phyloP scores from a whole-genome alignment of 129 eudicot species.

The Artemisia tridentata region DNA sequence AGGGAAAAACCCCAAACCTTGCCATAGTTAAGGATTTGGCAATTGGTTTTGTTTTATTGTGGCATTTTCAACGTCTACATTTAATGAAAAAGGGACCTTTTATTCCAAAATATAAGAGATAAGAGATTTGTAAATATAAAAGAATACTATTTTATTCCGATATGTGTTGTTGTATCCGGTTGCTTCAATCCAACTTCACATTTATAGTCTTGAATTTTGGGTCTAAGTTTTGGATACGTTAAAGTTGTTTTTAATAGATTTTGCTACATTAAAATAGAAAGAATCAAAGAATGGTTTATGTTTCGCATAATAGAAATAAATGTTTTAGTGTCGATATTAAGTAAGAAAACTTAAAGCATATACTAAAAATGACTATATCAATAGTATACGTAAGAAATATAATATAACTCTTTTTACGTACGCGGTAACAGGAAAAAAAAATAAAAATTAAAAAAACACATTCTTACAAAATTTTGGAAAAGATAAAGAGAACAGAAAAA shows the following conservation, averaged over 20 bases:
- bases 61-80: slow-evolving; percentile 25
- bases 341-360: too few relatives aligned
- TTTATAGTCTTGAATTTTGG: too few relatives aligned
- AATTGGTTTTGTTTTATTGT: slow-evolving; percentile 20
- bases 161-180: too few relatives aligned
- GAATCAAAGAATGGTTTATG: too few relatives aligned
- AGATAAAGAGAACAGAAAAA: neutral
- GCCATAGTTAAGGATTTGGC: too few relatives aligned
- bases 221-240: too few relatives aligned
- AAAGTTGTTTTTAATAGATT: too few relatives aligned
- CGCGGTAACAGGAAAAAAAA: neutral
- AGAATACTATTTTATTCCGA: neutral
- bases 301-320: neutral
- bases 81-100: slow-evolving; percentile 11
- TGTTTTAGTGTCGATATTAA: neutral
- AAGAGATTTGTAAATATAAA: neutral
- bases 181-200: too few relatives aligned
- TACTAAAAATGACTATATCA: too few relatives aligned
- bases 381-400: neutral
- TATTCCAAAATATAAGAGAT: neutral
- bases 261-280: too few relatives aligned
- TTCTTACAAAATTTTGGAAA: slow-evolving; percentile 4
- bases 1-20: too few relatives aligned
- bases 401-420: slow-evolving; percentile 1
- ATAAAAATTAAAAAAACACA: neutral